phyloP scores from a whole-genome alignment of 2,329 filamentous ascomycete species.

The Neofusicoccum kwambonambiense region DNA sequence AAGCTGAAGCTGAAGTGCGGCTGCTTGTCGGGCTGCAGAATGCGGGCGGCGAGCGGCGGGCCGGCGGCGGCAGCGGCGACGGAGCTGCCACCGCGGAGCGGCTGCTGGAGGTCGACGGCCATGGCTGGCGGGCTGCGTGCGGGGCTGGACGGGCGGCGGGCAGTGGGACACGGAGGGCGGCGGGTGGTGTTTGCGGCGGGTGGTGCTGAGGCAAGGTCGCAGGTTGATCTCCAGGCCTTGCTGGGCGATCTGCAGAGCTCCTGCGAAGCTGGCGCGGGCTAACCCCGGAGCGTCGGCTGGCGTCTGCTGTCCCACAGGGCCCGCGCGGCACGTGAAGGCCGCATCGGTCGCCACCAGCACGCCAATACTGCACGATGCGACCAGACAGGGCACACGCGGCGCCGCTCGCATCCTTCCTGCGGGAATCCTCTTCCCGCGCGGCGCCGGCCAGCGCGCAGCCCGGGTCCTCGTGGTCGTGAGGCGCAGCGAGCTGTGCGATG shows the following conservation, averaged over 20 bases:
- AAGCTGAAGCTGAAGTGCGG: conserved; percentile 73
- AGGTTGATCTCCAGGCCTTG: background rate
- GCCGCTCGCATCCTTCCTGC: background rate
- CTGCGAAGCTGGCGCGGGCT: background rate
- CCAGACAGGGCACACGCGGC: background rate
- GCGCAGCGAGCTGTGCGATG: background rate
- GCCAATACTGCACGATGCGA: background rate
- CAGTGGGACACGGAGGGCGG: background rate
- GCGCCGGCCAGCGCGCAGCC: background rate
- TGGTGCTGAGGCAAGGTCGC: background rate
- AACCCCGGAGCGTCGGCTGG: background rate
- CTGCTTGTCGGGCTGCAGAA: conserved; percentile 28
- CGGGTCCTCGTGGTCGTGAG: too few relatives aligned
- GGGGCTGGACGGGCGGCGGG: background rate
- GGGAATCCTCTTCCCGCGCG: background rate
- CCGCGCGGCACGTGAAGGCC: background rate
- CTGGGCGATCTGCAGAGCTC: background rate
- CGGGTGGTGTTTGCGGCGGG: background rate
- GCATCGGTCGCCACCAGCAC: background rate
- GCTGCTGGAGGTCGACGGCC: conserved; percentile 12
- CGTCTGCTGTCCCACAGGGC: background rate
- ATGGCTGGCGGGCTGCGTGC: background rate
- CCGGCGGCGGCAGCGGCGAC: background rate
- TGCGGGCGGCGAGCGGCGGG: conserved; percentile 28
- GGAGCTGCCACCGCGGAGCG: background rate